These are phyloP conservation scores for Colletotrichum tamarilloi DNA, from an alignment of 2,329 filamentous ascomycete genomes.

Conservation along the genomic window DNA sequence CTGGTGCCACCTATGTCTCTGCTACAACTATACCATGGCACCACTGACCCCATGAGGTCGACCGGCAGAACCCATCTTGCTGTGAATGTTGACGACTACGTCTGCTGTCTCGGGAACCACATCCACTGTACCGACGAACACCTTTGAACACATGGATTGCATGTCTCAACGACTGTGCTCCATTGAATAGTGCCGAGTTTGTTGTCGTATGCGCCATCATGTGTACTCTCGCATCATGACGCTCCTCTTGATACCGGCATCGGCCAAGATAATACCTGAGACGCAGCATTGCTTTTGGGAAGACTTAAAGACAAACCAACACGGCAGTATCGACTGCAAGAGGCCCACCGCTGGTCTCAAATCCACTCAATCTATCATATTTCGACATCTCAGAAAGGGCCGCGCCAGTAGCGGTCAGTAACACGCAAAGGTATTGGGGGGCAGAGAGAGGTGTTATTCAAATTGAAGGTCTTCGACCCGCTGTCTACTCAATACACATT, in stretches of 20 bases:
- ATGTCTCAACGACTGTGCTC: background rate
- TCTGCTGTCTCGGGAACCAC: background rate
- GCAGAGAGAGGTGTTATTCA: background rate
- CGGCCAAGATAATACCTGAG: conserved; percentile 8
- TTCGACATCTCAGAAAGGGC: background rate
- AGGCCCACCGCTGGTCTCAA: conserved; percentile 1
- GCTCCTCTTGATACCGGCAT: background rate
- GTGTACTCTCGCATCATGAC: background rate
- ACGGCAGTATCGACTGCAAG: conserved; percentile 2
- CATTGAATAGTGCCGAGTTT: background rate
- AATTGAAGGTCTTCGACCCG: background rate
- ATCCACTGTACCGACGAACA: background rate
- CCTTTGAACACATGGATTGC: background rate
- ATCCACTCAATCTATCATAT: conserved; percentile 11
- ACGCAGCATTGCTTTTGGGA: conserved; percentile 22
- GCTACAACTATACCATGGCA: too few relatives aligned
- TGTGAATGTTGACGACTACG: background rate
- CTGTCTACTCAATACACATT: background rate
- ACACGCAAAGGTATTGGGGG: background rate
- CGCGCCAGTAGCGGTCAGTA: background rate
- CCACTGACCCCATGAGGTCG: too few relatives aligned
- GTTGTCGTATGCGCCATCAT: background rate
- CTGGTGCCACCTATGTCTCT: background rate
- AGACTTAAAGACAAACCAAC: background rate
- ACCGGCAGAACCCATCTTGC: too few relatives aligned